phyloP scores from a whole-genome alignment of 2,329 filamentous ascomycete genomes.

The Scedosporium minutisporum region DNA sequence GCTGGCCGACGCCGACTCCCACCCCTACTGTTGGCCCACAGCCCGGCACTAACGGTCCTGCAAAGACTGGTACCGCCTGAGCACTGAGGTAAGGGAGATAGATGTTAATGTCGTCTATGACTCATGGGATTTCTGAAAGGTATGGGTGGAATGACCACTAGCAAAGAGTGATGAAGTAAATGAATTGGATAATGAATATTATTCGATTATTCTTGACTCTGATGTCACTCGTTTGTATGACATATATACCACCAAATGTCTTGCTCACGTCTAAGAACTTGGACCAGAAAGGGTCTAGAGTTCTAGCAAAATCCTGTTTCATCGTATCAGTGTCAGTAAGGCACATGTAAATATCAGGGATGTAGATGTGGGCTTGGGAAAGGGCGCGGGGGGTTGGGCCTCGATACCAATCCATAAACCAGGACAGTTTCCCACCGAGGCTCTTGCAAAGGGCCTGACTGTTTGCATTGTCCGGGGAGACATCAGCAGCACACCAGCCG shows the following conservation, averaged over 20 bases:
- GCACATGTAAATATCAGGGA: background rate
- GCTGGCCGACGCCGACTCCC: background rate
- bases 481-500: conserved; percentile 52
- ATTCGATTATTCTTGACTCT: too few relatives aligned
- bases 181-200: too few relatives aligned
- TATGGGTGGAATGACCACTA: too few relatives aligned
- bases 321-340: too few relatives aligned
- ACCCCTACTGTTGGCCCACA: background rate
- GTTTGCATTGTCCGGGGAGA: conserved; percentile 47
- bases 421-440: conserved; percentile 45
- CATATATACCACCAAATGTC: too few relatives aligned
- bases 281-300: too few relatives aligned
- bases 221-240: too few relatives aligned
- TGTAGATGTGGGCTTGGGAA: background rate
- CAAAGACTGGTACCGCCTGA: background rate
- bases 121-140: background rate
- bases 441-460: conserved; percentile 55
- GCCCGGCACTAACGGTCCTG: background rate
- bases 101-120: background rate
- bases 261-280: too few relatives aligned
- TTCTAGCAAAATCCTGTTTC: too few relatives aligned
- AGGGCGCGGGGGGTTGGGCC: background rate
- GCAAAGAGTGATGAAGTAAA: too few relatives aligned
- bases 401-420: conserved; percentile 48
- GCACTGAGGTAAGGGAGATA: background rate